Base-by-base conservation (phyloP, 192 early-diverging fungal genomes). In the Martensiomyces pterosporus region DNA sequence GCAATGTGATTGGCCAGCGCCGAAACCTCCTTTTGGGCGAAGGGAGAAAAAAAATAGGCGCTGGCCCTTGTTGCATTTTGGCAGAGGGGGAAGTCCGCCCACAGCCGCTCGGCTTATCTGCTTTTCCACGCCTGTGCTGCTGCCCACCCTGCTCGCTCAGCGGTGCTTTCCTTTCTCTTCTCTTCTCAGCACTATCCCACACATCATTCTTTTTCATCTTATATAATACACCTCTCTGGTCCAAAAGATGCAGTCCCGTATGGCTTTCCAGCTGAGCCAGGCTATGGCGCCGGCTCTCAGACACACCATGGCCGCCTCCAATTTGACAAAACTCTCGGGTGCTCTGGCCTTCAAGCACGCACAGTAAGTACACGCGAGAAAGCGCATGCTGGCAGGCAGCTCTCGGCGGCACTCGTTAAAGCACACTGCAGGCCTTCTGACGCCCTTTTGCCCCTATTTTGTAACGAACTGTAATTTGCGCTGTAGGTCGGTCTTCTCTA, bases 161-260 rank as follows among this genome's bases (percentile, higher is more conserved):
- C n/a, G n/a, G n/a, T n/a, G n/a, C n/a, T n/a, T n/a, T n/a, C n/a
- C n/a, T 21, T 12, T 43, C 15, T 37, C 24, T 44, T 33, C 43
- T 44, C 25, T 34, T 52, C 27, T 50, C 27, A 24, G 35, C n/a
- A 21, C 43, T 37, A 24, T 49, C 24, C 15, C 23, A 39, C 23
- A 62, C 18, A 34, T 16, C 15, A 1, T 29, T 45, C 25, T 17
- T 45, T 48, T 39, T 54, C 23, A 52, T 37, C 29, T 37, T 33
- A 49, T 53, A 23, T 23, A 39, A 37, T 38, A 55, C 42, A 22
- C 23, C 34, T 21, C 52, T 43, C 25, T 21, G 27, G 16, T 43
- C 19, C 23, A 45, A 60, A n/a, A 39, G 26, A 71, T 71, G 67
- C 67, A 64, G 57, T 64, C 67, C 21, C 67, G 67, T 26, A 43